Conservation (phyloP, 140 eudicot genomes). For the Ambrosia hybrid region DNA sequence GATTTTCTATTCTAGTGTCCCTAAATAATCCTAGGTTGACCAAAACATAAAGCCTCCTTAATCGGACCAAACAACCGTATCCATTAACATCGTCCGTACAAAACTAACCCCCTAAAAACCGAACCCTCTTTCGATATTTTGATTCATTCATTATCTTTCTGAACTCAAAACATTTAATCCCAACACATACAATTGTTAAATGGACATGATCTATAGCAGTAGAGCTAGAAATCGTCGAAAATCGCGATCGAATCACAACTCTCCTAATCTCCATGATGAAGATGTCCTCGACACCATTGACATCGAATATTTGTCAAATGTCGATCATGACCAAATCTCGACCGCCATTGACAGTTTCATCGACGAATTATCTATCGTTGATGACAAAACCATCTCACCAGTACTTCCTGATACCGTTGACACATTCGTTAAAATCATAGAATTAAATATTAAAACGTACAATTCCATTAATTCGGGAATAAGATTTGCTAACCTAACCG, state of each 20-base stretch:
- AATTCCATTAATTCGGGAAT: slow-evolving; percentile 7
- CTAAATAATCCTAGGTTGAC: not conserved
- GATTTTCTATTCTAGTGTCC: not conserved
- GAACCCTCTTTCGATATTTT: slow-evolving; percentile 6
- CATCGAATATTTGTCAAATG: slow-evolving; percentile 4
- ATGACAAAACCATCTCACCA: slow-evolving; percentile 43
- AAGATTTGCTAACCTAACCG: slow-evolving; percentile 33
- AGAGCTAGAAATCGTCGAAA: slow-evolving; percentile 17
- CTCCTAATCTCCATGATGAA: not conserved
- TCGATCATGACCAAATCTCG: slow-evolving; percentile 26
- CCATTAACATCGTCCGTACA: slow-evolving; percentile 13
- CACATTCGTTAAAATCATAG: slow-evolving; percentile 42
- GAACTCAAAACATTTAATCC: not conserved
- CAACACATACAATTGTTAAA: slow-evolving; percentile 3
- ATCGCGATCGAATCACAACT: not conserved
- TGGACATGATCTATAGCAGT: slow-evolving; percentile 25
- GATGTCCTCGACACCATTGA: not conserved
- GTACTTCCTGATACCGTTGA: slow-evolving; percentile 42
- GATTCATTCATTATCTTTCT: slow-evolving; percentile 21
- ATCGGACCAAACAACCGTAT: slow-evolving; percentile 10
- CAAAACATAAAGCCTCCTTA: slow-evolving; percentile 1
- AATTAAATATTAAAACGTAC: slow-evolving; percentile 32
- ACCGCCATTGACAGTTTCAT: slow-evolving; percentile 45
- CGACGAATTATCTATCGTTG: slow-evolving; percentile 29
- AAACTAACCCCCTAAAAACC: not conserved